Conservation (phyloP, 2,329 filamentous ascomycete genomes). For the Diaporthe humulicola region DNA sequence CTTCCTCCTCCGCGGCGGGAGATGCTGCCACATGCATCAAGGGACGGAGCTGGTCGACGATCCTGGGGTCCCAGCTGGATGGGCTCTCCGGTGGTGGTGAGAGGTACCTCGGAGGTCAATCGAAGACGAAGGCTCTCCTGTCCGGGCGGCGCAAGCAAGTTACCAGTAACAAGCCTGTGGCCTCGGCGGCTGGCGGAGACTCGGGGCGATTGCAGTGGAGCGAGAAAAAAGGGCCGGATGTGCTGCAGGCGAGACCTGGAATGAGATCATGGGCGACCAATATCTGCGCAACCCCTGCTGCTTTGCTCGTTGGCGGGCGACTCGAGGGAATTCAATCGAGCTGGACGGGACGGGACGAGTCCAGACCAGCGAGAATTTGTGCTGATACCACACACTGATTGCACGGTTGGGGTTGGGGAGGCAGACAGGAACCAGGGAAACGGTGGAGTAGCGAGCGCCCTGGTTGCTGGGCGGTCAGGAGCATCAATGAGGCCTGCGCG, state of each 20-base stretch:
- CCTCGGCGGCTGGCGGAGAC: conserved; percentile 36
- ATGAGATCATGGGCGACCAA: conserved; percentile 39
- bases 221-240: conserved; percentile 41
- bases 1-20: conserved; percentile 11
- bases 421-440: neutral
- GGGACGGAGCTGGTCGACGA: no score
- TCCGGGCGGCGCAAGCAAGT: conserved; percentile 11
- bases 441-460: conserved; percentile 18
- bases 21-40: neutral
- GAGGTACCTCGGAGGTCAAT: conserved; percentile 30
- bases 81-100: conserved; percentile 14
- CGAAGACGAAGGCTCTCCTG: conserved; percentile 3
- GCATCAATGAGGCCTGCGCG: conserved; percentile 5
- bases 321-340: conserved; percentile 4
- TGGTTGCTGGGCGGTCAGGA: conserved; percentile 25
- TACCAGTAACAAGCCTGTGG: conserved; percentile 39
- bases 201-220: conserved; percentile 37
- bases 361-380: conserved; percentile 32
- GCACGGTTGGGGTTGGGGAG: conserved; percentile 12
- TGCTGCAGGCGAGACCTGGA: conserved; percentile 35
- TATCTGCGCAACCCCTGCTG: conserved; percentile 35
- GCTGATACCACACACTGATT: conserved; percentile 27
- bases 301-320: conserved; percentile 3
- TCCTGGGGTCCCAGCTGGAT: conserved; percentile 5
- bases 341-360: conserved; percentile 10